Evolutionary conservation across 192 early-diverging fungal genomes (phyloP).

Genomic region (Linnemannia hyalina): DNA sequence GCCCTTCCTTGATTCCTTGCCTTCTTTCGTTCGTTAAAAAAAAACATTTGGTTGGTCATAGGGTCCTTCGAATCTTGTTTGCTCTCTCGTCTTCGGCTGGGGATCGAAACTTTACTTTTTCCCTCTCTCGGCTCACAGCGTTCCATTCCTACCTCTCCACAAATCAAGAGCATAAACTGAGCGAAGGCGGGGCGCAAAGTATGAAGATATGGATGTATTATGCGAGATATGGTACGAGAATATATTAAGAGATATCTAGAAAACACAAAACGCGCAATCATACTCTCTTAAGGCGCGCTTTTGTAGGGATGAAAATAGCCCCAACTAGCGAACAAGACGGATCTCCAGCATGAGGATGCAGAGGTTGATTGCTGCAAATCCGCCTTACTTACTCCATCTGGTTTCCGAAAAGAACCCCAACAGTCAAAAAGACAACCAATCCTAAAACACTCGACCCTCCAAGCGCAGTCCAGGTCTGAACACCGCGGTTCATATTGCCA

Average conservation of each 20-base stretch:
- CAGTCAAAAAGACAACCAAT: conserved; percentile 42
- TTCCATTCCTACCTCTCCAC: neutral
- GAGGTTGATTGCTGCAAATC: neutral
- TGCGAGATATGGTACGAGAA: neutral
- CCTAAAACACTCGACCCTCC: conserved; percentile 47
- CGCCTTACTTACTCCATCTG: conserved; percentile 12
- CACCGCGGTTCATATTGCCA: neutral
- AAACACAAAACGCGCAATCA: neutral
- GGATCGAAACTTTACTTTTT: conserved; percentile 4
- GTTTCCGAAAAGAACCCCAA: conserved; percentile 35
- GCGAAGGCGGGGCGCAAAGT: neutral
- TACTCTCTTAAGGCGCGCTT: neutral
- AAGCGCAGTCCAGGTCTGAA: conserved; percentile 18
- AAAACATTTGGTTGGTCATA: neutral
- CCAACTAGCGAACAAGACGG: no score
- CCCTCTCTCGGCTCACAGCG: neutral
- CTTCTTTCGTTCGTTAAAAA: neutral
- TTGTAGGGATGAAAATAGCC: no score
- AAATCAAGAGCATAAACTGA: neutral
- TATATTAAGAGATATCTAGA: neutral
- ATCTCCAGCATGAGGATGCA: neutral
- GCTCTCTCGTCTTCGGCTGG: neutral
- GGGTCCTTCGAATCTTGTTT: neutral
- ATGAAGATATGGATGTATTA: neutral
- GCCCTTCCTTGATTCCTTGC: no score